Evolutionary conservation across 2,329 filamentous ascomycete species (phyloP), one percentile per base, ranked within the genome.

Genomic region (Nannizzia gypsea): DNA sequence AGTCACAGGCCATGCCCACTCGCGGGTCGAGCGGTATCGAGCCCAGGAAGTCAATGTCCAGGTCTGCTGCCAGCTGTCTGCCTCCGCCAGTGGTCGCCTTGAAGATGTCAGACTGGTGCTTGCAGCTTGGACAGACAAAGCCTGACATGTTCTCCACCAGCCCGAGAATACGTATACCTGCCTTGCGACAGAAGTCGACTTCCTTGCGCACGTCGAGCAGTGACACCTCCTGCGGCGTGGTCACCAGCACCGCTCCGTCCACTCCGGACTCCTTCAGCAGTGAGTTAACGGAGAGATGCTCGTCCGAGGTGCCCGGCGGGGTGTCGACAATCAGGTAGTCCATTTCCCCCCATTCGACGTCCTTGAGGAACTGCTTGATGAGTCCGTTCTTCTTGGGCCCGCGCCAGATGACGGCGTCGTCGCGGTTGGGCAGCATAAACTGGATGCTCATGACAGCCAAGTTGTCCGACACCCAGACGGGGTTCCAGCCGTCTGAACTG

Each of bases 301-400:
- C 93, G 71, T 99, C 93, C 62, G 85, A 90, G 1, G 93, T 99
- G 17, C 93, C 93, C 0, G 93, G 93, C 0, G 95, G 93, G 0
- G 93, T 99, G 72, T 99, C 93, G 9, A 97, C 90, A 57, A 99
- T 81, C 61, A 99, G 71, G 66, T 92, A 95, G 70, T 99, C 93
- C 73, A 97, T 78, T 62, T 95, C 88, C 8, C 93, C 93, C 93
- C 95, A 99, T 70, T 95, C 90, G 5, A 99, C 93, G 69, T 99
- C 95, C 77, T 95, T 96, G 57, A 99, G 76, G 67, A 99, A 99
- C 72, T 95, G 89, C 78, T 99, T 99, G 71, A 99, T 97, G 60
- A 99, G 76, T 0, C 93, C 93, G 69, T 97, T 99, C 81, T 99
- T 99, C 82, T 99, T 99, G 2, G 93, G 88, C 0, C 93, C 93